Evolutionary conservation across 495 filamentous ascomycete genomes (phyloP).

Genomic region (Penicillium fimorum): DNA sequence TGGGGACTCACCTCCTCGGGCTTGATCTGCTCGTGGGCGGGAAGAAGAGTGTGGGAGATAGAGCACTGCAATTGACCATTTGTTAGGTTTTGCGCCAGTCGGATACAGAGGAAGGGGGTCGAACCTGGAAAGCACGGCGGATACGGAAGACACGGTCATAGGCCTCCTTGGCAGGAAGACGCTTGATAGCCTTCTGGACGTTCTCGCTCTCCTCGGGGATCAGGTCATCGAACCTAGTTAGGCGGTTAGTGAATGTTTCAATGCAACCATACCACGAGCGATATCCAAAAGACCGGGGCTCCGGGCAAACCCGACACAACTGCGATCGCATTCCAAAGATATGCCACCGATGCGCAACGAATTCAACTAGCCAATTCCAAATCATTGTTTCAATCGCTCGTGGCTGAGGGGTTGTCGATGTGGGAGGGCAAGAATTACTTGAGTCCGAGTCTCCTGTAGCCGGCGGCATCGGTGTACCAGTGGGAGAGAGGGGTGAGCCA

Average conservation of each 20-base stretch:
- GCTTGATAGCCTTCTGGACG: constrained; percentile 83
- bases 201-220: constrained; percentile 84
- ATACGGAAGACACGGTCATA: constrained; percentile 98
- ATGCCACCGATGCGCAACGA: not conserved
- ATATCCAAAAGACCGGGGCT: constrained; percentile 25
- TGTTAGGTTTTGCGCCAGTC: constrained; percentile 25
- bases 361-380: constrained; percentile 2
- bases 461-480: constrained; percentile 82
- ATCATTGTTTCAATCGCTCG: constrained; percentile 14
- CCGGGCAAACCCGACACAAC: constrained; percentile 19
- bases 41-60: constrained; percentile 80
- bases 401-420: constrained; percentile 12
- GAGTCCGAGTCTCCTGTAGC: constrained; percentile 91
- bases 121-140: constrained; percentile 89
- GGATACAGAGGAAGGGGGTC: constrained; percentile 15
- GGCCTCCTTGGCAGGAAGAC: constrained; percentile 81
- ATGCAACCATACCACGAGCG: constrained; percentile 9
- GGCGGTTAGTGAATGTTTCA: constrained; percentile 16
- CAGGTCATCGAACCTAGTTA: constrained; percentile 80
- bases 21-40: constrained; percentile 78
- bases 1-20: constrained; percentile 59
- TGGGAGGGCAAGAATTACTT: constrained; percentile 55
- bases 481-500: constrained; percentile 74
- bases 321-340: constrained; percentile 7
- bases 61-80: constrained; percentile 57